These are phyloP conservation scores for Backusella circina DNA, from an alignment of 192 early-diverging fungal species.

Conservation along the genomic window DNA sequence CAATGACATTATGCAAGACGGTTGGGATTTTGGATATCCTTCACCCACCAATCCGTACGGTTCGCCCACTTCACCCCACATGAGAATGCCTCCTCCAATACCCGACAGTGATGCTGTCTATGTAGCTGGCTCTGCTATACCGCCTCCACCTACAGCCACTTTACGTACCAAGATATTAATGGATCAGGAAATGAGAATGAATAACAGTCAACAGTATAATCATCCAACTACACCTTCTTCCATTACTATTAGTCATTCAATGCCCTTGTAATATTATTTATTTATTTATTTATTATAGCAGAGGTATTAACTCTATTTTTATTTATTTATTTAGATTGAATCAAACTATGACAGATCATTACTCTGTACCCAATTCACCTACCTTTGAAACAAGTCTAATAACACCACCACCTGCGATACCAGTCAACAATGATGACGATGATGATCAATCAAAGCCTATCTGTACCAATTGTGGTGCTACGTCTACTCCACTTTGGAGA, in stretches of 20 bases:
- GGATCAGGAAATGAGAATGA: not conserved
- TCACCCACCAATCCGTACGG: not conserved
- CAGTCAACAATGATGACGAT: not conserved
- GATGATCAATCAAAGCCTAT: slow-evolving; percentile 20
- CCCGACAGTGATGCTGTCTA: slow-evolving; percentile 16
- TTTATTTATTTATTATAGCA: not conserved
- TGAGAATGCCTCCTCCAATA: not conserved
- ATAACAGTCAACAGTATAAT: not conserved
- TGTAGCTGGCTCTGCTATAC: slow-evolving; percentile 8
- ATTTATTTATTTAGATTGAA: not conserved
- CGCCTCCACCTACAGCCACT: slow-evolving; percentile 12
- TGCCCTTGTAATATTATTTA: not conserved
- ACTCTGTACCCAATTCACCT: slow-evolving; percentile 11
- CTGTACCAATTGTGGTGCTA: slow-evolving; percentile 75
- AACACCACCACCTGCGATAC: not conserved
- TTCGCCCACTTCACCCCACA: not conserved
- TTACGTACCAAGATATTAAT: slow-evolving; percentile 14
- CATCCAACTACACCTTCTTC: not conserved
- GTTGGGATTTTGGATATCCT: slow-evolving; percentile 5
- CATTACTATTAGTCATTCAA: not conserved
- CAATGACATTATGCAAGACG: slow-evolving; percentile 6
- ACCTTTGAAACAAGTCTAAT: not conserved
- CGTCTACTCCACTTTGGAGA: slow-evolving; percentile 92
- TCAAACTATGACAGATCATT: not conserved
- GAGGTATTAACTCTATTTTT: not conserved